Percentiles rank a stretch among this genome's conserved stretches.
Evolutionary conservation across 2,329 filamentous ascomycete species (phyloP).

Genomic region (Aschersonia sp.): DNA sequence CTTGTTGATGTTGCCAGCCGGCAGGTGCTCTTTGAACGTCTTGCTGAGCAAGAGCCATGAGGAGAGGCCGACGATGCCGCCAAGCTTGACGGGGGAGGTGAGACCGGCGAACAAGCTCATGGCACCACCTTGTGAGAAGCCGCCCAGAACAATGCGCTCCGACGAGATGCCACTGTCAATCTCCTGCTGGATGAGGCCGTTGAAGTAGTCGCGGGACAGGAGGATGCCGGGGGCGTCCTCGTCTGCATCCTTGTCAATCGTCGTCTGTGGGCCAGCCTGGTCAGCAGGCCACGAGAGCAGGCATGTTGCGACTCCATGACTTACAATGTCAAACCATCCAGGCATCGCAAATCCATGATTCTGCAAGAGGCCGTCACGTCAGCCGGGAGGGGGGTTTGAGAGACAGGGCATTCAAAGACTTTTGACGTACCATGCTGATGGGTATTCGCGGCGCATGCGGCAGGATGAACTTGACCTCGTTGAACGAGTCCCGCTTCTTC

Average conservation of each 20-base stretch:
- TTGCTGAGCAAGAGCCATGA: conserved; percentile 58
- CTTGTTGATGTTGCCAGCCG: conserved; percentile 32
- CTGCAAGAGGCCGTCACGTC: conserved; percentile 21
- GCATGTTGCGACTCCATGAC: conserved; percentile 2
- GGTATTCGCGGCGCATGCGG: conserved; percentile 80
- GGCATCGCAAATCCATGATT: conserved; percentile 71
- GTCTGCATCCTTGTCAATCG: conserved; percentile 17
- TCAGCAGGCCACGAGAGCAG: not conserved
- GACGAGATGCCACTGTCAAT: conserved; percentile 66
- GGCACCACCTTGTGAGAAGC: conserved; percentile 74
- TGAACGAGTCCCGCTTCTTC: conserved; percentile 63
- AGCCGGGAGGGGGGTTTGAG: too few relatives aligned
- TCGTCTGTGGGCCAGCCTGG: conserved; percentile 11
- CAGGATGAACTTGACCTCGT: conserved; percentile 87
- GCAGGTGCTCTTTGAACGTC: conserved; percentile 25
- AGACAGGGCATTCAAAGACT: not conserved
- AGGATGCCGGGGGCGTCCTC: conserved; percentile 60
- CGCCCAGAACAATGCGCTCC: conserved; percentile 68
- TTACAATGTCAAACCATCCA: conserved; percentile 72
- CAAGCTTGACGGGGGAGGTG: conserved; percentile 57
- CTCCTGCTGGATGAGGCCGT: conserved; percentile 63
- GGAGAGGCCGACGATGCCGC: conserved; percentile 70
- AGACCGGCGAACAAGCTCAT: conserved; percentile 69
- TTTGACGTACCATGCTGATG: conserved; percentile 45
- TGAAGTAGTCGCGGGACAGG: conserved; percentile 48